These are phyloP conservation scores for Scheffersomyces stipitis DNA, from an alignment of 805 yeast genomes.

Conservation along the genomic window DNA sequence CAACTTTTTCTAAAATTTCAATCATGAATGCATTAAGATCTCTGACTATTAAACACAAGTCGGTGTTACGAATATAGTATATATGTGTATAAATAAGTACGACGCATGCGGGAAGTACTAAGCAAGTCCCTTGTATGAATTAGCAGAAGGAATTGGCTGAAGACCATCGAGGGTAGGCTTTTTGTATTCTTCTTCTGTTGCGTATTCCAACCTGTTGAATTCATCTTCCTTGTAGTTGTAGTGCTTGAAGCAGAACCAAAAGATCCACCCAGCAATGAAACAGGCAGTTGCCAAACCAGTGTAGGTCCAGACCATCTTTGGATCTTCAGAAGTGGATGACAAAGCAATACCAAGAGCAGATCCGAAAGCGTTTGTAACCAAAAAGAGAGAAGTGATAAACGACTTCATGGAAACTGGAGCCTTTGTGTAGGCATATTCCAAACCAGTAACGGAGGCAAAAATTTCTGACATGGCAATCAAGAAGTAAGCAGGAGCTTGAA, in stretches of 20 bases:
- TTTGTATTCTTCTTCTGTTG: slow-evolving; percentile 5
- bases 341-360: slow-evolving; percentile 73
- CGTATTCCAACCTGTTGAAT: slow-evolving; percentile 50
- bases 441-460: slow-evolving; percentile 75
- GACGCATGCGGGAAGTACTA: too few species aligned
- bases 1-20: too few species aligned
- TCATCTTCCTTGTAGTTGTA: slow-evolving; percentile 58
- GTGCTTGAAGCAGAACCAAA: slow-evolving; percentile 58
- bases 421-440: slow-evolving; percentile 82
- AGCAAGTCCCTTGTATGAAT: slow-evolving; percentile 9
- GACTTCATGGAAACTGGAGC: slow-evolving; percentile 72
- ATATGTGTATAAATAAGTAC: too few species aligned
- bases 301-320: slow-evolving; percentile 68
- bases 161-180: too few species aligned
- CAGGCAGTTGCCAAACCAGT: slow-evolving; percentile 63
- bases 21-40: too few species aligned
- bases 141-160: too few species aligned
- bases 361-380: slow-evolving; percentile 70
- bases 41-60: neutral
- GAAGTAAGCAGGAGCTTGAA: slow-evolving; percentile 68
- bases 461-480: slow-evolving; percentile 74
- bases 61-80: too few species aligned
- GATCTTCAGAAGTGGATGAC: slow-evolving; percentile 64
- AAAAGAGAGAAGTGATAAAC: slow-evolving; percentile 60
- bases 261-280: slow-evolving; percentile 54